Percentiles rank a stretch among this genome's conserved stretches.
These are phyloP conservation scores for Candida nonsorbophila DNA, from an alignment of 805 yeast genomes.

Conservation along the genomic window DNA sequence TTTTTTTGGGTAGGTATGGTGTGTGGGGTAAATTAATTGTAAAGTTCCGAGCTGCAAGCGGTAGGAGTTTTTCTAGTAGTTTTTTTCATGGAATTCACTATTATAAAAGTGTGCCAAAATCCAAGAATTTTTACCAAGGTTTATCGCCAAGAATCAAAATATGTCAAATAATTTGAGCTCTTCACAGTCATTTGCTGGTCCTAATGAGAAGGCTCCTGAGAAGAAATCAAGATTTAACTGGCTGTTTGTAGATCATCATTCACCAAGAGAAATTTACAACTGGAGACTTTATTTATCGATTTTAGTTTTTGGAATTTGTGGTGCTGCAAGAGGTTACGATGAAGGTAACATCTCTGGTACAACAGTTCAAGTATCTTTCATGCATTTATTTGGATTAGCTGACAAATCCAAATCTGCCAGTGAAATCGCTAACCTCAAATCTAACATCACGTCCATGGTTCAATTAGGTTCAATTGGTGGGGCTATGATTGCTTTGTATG, in stretches of 20 bases:
- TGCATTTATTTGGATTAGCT: slow-evolving; percentile 34
- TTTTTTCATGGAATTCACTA: too few relatives aligned
- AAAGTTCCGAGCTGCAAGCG: too few relatives aligned
- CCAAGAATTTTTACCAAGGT: slow-evolving; percentile 77
- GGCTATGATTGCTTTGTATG: slow-evolving; percentile 39
- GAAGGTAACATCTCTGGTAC: slow-evolving; percentile 48
- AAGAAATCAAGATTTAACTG: too few relatives aligned
- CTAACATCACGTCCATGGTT: slow-evolving; percentile 54
- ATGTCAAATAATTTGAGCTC: too few relatives aligned
- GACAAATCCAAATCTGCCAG: slow-evolving; percentile 27
- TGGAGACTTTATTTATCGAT: slow-evolving; percentile 37
- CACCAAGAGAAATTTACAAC: slow-evolving; percentile 42
- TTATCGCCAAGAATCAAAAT: slow-evolving; percentile 25
- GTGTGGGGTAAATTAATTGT: too few relatives aligned
- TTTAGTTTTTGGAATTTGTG: slow-evolving; percentile 47
- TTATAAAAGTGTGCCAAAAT: too few relatives aligned
- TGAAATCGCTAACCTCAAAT: slow-evolving; percentile 37
- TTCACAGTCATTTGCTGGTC: too few relatives aligned
- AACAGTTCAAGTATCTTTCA: slow-evolving; percentile 38
- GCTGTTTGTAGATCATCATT: too few relatives aligned
- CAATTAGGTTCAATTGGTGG: slow-evolving; percentile 53
- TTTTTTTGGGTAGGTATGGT: too few relatives aligned
- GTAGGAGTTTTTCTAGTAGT: too few relatives aligned
- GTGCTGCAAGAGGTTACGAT: slow-evolving; percentile 52
- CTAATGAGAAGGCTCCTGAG: too few relatives aligned